Base-by-base conservation (phyloP, 805 yeast species). In the Ogataea nitratoaversa region DNA sequence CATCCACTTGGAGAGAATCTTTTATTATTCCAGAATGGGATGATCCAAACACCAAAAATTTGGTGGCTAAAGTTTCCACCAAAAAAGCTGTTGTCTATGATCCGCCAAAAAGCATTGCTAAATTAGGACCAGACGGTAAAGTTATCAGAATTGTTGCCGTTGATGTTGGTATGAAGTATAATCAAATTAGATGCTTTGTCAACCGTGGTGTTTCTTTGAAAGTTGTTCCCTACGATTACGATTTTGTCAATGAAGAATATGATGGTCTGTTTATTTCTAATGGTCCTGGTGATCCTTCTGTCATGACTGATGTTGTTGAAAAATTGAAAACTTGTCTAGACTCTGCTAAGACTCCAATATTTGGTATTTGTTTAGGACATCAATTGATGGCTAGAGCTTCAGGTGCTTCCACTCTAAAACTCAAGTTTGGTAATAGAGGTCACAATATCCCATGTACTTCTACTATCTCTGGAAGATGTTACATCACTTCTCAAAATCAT, bases 251-350 rank as follows among this genome's bases (percentile, higher is more conserved):
- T 37, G 95, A 88, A 65, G 74, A 79, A 47, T 93, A 84, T 62
- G 99, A 93, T 64, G 99, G 99, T 72, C 74, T 93, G 56, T 93
- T 93, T 67, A 72, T 91, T 50, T 90, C 97, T 41, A 93, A 93
- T 67, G 99, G 99, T 71, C 99, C 99, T 22, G 99, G 99, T 78
- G 98, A 93, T 69, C 99, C 99, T 42, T 77, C 93, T 32, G 87
- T 85, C 42, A 74, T 93, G 79, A 64, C 78, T 33, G 76, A 72
- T 17, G 76, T 88, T 44, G 84, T 84, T 27, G 72, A 67, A 30
- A 79, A 75, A 52, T 68, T 93, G 57, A 52, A 72, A 30, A 64
- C 62, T 32, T 84, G 77, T 27, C 61, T 91, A 43, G 71, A 72
- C 32, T 73, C 76, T 28, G 84, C 78, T 37, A 81, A 78, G 64